phyloP scores from a whole-genome alignment of 1,284 basidiomycete genomes.

The Cutaneotrichosporon mucoides region DNA sequence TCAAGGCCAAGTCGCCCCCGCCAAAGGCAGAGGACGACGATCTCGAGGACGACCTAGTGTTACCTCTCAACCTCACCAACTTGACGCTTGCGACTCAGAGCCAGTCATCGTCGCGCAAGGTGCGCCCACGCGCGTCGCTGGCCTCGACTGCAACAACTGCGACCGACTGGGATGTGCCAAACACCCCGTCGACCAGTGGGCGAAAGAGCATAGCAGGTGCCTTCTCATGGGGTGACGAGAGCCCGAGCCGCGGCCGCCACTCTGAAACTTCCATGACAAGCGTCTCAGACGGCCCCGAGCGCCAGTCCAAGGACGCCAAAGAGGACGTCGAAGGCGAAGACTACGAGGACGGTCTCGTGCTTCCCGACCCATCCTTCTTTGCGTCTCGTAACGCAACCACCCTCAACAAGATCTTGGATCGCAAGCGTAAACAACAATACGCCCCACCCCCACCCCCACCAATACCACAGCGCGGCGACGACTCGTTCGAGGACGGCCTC shows the following conservation, averaged over 20 bases:
- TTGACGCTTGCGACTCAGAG: constrained; percentile 34
- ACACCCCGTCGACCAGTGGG: constrained; percentile 21
- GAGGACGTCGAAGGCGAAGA: constrained; percentile 22
- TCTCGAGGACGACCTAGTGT: constrained; percentile 39
- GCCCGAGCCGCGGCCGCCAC: constrained; percentile 17
- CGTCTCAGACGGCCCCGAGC: constrained; percentile 32
- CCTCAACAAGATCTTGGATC: constrained; percentile 42
- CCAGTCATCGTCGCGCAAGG: constrained; percentile 5
- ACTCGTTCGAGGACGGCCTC: constrained; percentile 47
- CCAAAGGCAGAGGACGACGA: constrained; percentile 13
- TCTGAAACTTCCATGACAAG: constrained; percentile 40
- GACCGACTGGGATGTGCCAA: constrained; percentile 25
- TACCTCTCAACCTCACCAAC: constrained; percentile 43
- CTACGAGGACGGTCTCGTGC: constrained; percentile 38
- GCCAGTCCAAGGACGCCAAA: constrained; percentile 9
- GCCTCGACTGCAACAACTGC: constrained; percentile 25
- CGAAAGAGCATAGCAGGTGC: constrained; percentile 14
- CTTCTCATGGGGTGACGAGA: constrained; percentile 30
- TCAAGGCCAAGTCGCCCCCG: neutral
- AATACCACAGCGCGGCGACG: constrained; percentile 23
- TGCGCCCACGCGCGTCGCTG: constrained; percentile 29
- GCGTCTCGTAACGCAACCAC: constrained; percentile 28
- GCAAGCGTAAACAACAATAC: constrained; percentile 40
- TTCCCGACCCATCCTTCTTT: constrained; percentile 43
- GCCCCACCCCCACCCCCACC: constrained; percentile 14